These are phyloP conservation scores for Paspalum notatum DNA, from an alignment of 176 grass and related monocot species.

Conservation along the genomic window DNA sequence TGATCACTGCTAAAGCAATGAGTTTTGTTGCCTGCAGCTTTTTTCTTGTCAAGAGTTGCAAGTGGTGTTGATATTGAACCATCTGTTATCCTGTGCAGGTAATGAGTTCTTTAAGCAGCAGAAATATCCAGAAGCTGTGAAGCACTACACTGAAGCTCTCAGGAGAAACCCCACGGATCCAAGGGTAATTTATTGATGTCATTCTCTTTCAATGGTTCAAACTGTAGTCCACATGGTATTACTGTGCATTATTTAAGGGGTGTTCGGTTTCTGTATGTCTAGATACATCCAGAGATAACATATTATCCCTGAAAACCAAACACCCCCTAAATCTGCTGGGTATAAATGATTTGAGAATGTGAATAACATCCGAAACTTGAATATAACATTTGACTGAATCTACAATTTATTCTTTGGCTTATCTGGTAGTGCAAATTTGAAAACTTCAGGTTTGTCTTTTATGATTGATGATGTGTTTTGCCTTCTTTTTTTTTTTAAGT, in stretches of 20 bases:
- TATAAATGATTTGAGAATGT: neutral
- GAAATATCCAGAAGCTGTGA: constrained; percentile 93
- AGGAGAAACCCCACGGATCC: constrained; percentile 79
- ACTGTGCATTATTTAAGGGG: neutral
- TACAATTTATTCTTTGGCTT: constrained; percentile 1
- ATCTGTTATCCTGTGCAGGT: constrained; percentile 48
- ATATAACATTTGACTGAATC: neutral
- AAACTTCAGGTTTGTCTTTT: neutral
- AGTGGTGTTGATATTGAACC: neutral
- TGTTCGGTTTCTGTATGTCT: too few species aligned
- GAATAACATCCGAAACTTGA: neutral
- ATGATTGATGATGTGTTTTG: neutral
- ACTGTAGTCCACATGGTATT: neutral
- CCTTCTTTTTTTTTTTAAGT: constrained; percentile 25
- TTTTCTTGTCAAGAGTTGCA: neutral
- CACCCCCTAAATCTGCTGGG: neutral
- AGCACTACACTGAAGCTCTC: constrained; percentile 94
- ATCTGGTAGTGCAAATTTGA: neutral
- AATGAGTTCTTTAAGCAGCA: constrained; percentile 94
- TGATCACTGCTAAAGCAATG: constrained; percentile 19
- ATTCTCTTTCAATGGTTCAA: neutral
- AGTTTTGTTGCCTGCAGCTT: neutral
- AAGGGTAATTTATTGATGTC: constrained; percentile 45
- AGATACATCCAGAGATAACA: too few species aligned
- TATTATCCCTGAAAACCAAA: too few species aligned